These are phyloP conservation scores for Aspergillus japonicus DNA, from an alignment of 2,329 filamentous ascomycete species.

Conservation along the genomic window DNA sequence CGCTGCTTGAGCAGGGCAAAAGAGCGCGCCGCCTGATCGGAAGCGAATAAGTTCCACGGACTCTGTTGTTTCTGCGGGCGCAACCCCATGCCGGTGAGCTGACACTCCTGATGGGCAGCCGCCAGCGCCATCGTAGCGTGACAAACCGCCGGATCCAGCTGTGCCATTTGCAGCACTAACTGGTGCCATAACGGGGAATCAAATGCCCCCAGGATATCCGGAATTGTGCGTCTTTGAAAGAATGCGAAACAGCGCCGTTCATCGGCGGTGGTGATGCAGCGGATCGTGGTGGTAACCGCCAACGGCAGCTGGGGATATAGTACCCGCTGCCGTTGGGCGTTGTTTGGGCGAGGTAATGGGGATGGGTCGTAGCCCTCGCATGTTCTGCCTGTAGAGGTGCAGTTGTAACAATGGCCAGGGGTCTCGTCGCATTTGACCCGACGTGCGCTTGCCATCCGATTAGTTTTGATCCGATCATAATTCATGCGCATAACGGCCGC, in stretches of 20 bases:
- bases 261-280: conserved; percentile 7
- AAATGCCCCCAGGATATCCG: conserved; percentile 15
- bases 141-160: conserved; percentile 19
- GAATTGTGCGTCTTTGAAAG: conserved; percentile 19
- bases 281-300: neutral
- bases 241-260: conserved; percentile 23
- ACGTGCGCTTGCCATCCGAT: neutral
- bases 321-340: neutral
- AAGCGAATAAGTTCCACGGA: conserved; percentile 22
- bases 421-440: conserved; percentile 22
- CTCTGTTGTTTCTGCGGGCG: neutral
- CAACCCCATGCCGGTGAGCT: conserved; percentile 11
- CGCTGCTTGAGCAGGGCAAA: conserved; percentile 18
- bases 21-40: conserved; percentile 24
- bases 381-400: conserved; percentile 15
- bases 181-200: conserved; percentile 17
- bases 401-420: conserved; percentile 17
- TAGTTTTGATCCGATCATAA: neutral
- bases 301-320: neutral
- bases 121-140: conserved; percentile 27
- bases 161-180: conserved; percentile 25
- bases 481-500: neutral
- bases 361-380: conserved; percentile 19
- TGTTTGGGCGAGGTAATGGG: neutral
- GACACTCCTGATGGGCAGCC: conserved; percentile 19